phyloP scores from a whole-genome alignment of 2,329 filamentous ascomycete species.

The Plenodomus lindquistii region DNA sequence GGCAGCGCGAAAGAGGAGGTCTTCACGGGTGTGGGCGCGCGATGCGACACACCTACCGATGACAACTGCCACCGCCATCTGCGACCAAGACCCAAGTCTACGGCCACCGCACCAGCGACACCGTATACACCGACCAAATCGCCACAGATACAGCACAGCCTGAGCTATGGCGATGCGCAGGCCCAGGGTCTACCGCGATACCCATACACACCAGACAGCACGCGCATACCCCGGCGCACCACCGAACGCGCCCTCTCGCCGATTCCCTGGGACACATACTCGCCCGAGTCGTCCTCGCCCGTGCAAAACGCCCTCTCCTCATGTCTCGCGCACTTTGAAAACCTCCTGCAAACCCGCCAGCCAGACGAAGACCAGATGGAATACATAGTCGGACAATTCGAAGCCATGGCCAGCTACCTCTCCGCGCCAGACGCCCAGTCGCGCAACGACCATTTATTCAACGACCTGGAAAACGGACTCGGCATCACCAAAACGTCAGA shows the following conservation, averaged over 20 bases:
- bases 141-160: neutral
- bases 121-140: constrained; percentile 29
- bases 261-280: constrained; percentile 29
- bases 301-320: constrained; percentile 38
- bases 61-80: constrained; percentile 2
- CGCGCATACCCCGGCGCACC: constrained; percentile 22
- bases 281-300: constrained; percentile 24
- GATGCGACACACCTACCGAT: constrained; percentile 17
- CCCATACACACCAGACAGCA: constrained; percentile 40
- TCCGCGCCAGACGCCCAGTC: constrained; percentile 32
- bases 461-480: constrained; percentile 10
- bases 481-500: constrained; percentile 4
- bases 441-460: constrained; percentile 25
- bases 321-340: constrained; percentile 36
- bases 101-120: constrained; percentile 18
- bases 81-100: constrained; percentile 19
- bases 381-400: constrained; percentile 38
- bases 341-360: constrained; percentile 33
- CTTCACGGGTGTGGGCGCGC: constrained; percentile 5
- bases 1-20: neutral
- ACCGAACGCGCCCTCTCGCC: constrained; percentile 22
- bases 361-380: constrained; percentile 41
- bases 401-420: constrained; percentile 36
- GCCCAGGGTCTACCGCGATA: constrained; percentile 25
- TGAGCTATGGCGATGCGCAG: constrained; percentile 12